Evolutionary conservation across 2,329 filamentous ascomycete genomes (phyloP).

Genomic region (Ophiognomonia clavigignenti-juglandacearum): DNA sequence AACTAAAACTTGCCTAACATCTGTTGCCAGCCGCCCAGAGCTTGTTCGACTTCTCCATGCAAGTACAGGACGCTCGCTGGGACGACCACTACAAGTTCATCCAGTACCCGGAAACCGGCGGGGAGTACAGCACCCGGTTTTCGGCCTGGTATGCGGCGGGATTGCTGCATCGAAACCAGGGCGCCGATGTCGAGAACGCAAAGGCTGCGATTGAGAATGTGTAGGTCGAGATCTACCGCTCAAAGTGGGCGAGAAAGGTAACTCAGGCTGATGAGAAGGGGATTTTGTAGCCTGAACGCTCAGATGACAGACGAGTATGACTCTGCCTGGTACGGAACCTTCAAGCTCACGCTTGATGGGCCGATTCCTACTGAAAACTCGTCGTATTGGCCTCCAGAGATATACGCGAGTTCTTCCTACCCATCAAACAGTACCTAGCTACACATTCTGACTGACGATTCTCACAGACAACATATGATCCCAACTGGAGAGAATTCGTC

Average conservation of each 20-base stretch:
- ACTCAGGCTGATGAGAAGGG: background rate
- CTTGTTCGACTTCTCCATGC: constrained; percentile 35
- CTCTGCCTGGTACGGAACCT: constrained; percentile 37
- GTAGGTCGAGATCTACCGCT: constrained; percentile 18
- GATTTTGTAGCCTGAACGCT: background rate
- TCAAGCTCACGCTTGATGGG: constrained; percentile 34
- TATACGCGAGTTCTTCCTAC: constrained; percentile 22
- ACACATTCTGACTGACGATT: background rate
- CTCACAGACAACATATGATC: constrained; percentile 22
- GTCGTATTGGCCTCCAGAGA: constrained; percentile 27
- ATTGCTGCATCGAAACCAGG: constrained; percentile 29
- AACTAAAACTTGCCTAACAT: too few relatives aligned
- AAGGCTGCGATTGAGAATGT: constrained; percentile 30
- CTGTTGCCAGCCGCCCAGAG: constrained; percentile 27
- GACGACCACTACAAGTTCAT: constrained; percentile 38
- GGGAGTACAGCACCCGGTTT: constrained; percentile 37
- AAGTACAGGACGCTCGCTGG: constrained; percentile 32
- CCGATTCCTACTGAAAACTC: constrained; percentile 31
- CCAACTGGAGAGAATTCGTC: constrained; percentile 34
- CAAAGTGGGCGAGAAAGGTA: background rate
- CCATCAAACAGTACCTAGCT: background rate
- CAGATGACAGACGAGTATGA: constrained; percentile 33
- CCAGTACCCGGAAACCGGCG: constrained; percentile 34
- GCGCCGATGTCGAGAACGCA: constrained; percentile 30
- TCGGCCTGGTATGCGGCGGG: constrained; percentile 37